Evolutionary conservation across 176 grass and related monocot genomes (phyloP).

Genomic region (Bothriochloa decipiens): DNA sequence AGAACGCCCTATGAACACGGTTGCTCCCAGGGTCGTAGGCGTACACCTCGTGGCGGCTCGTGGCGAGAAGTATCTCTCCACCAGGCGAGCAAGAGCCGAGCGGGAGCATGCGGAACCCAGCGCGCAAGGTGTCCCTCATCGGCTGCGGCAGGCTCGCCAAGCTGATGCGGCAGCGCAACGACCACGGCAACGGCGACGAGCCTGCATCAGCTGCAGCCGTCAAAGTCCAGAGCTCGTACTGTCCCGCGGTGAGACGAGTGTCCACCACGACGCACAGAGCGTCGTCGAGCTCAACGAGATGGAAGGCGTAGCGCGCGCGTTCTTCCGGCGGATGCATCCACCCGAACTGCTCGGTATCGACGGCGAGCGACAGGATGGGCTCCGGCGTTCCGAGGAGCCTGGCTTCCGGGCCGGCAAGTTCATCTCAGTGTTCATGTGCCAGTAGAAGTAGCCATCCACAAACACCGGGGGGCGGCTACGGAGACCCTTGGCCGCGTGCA

Average conservation of each 20-base stretch:
- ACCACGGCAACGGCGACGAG: neutral
- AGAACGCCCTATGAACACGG: neutral
- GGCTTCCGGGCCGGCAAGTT: neutral
- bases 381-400: neutral
- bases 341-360: neutral
- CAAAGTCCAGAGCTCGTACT: neutral
- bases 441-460: neutral
- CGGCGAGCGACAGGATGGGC: neutral
- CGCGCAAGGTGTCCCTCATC: neutral
- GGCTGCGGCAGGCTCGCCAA: neutral
- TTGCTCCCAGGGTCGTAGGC: neutral
- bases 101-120: neutral
- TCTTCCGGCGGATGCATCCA: neutral
- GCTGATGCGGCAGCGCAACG: conserved; percentile 9
- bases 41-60: neutral
- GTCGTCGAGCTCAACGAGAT: neutral
- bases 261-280: conserved; percentile 10
- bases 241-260: neutral
- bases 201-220: neutral
- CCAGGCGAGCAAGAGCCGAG: neutral
- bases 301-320: neutral
- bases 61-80: neutral
- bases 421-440: neutral
- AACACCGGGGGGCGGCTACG: neutral
- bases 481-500: neutral